Percentiles rank a stretch among this genome's conserved stretches.
These are phyloP conservation scores for Tuber indicum DNA, from an alignment of 495 filamentous ascomycete species.

Conservation along the genomic window DNA sequence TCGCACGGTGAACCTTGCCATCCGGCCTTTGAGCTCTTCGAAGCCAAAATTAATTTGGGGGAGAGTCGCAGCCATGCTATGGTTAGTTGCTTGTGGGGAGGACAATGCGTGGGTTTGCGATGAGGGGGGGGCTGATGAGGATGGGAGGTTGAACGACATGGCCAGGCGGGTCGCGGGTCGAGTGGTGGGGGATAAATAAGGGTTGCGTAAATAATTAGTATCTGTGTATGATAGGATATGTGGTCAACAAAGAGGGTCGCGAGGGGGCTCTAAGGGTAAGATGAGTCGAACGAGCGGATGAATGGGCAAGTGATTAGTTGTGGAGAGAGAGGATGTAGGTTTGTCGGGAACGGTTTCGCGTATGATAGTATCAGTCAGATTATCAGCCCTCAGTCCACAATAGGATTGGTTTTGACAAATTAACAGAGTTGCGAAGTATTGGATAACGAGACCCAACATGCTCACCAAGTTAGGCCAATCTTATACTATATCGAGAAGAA, in stretches of 20 bases:
- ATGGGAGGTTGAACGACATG: conserved; percentile 14
- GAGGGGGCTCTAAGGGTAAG: background rate
- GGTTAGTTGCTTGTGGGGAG: background rate
- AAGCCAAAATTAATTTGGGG: conserved; percentile 93
- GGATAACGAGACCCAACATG: too few relatives aligned
- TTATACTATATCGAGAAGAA: too few relatives aligned
- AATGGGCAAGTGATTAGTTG: background rate
- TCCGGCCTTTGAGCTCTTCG: conserved; percentile 88
- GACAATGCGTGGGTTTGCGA: conserved; percentile 50
- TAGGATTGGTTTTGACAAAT: too few relatives aligned
- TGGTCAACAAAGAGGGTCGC: background rate
- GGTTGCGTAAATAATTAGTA: background rate
- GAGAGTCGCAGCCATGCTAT: conserved; percentile 58
- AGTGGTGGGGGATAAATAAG: background rate
- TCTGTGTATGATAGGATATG: background rate
- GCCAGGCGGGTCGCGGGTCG: background rate
- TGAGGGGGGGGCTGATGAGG: conserved; percentile 34
- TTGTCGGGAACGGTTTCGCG: too few relatives aligned
- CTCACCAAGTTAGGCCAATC: too few relatives aligned
- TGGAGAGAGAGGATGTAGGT: background rate
- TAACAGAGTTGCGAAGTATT: too few relatives aligned
- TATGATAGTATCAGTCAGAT: too few relatives aligned
- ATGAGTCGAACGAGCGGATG: background rate
- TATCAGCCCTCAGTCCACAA: too few relatives aligned
- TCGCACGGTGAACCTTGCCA: conserved; percentile 82